Evolutionary conservation across 306 rosid species (phyloP).

Genomic region (Medicago truncatula): MtrunA17r5.0-ANR NC_053043.1:35594001-35594500

Average conservation of each 20-base stretch:
- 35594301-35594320: not conserved
- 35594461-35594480: not conserved
- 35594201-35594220: not conserved
- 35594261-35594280: not conserved
- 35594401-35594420: not conserved
- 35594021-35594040: constrained; percentile 11
- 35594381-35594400: not conserved
- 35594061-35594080: not conserved
- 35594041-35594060: not conserved
- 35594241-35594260: not conserved
- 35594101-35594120: not conserved
- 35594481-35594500: not conserved
- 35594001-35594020: not conserved
- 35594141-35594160: constrained; percentile 13
- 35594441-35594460: constrained; percentile 9
- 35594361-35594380: not conserved
- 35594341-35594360: constrained; percentile 1
- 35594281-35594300: not conserved
- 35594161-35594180: constrained; percentile 8
- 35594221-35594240: not conserved
- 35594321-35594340: constrained; percentile 6
- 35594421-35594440: not conserved
- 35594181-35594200: constrained; percentile 7
- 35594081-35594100: constrained; percentile 28
- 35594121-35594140: constrained; percentile 3